Base-by-base conservation (phyloP, 1,139 yeast genomes). In the Saccharomycopsis crataegensis region DNA sequence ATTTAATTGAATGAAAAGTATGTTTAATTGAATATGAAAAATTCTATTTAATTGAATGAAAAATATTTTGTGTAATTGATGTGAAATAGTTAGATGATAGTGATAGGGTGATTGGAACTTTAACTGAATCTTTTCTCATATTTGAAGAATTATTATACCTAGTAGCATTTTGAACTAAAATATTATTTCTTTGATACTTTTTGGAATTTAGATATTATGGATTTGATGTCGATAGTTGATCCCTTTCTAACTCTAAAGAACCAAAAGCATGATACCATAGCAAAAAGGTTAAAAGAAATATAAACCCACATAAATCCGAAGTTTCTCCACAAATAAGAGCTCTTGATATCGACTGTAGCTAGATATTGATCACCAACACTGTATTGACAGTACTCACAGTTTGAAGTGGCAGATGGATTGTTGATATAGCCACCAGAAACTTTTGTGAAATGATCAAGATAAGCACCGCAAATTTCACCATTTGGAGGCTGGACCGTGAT, bases 361-460 rank as follows among this genome's bases (percentile, higher is more conserved):
- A 56, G 43, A 62, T 72, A 84, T 38, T 78, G 75, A 64, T 83
- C 82, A 46, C 86, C 85, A 53, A 68, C 70, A 0, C 69, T 59
- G 62, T 73, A 78, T 42, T 73, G 62, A 69, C 94, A 86, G 65
- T 77, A 82, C 9, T 76, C 77, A 70, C 95, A 86, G 48, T 71
- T 59, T 5, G 70, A 57, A 3, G 83, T 76, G 33, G 78, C 80
- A 28, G 69, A 62, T 16, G 85, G 82, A 59, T 83, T 74, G 3
- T 63, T 62, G 43, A 86, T 62, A 60, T 82, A 80, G 38, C 94
- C 94, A 32, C 56, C 56, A 34, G 14, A 17, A 11, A 32, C 6
- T 32, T 43, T 45, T 12, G 54, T 33, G 54, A 58, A 65, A n/a
- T 55, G 37, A 1, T 50, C 55, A n/a, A 85, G 65, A 62, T 72